A percentile compares a stretch with the other conserved stretches of the same genome.
Conservation (phyloP, 192 early-diverging fungal genomes). For the Mortierella alpina region DNA sequence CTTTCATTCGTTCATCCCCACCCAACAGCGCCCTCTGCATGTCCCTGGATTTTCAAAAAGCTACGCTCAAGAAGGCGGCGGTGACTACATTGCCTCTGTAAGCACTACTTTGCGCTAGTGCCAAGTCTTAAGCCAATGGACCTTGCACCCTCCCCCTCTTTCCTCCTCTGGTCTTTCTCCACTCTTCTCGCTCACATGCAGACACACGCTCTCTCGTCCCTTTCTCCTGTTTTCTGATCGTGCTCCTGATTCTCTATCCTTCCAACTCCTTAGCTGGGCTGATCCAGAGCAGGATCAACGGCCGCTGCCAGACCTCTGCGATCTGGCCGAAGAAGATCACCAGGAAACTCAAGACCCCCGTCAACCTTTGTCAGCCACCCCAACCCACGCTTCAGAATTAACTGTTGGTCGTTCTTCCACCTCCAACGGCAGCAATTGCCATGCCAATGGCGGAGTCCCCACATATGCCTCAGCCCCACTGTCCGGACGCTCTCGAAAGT, state of each 20-base stretch:
- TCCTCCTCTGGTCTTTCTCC: too few relatives aligned
- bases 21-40: not conserved
- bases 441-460: too few relatives aligned
- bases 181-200: not conserved
- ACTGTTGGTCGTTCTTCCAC: too few relatives aligned
- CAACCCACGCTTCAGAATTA: not conserved
- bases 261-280: conserved; percentile 10
- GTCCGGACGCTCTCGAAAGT: not conserved
- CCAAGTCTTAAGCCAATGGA: not conserved
- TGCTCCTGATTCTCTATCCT: not conserved
- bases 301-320: not conserved
- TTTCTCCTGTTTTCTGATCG: not conserved
- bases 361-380: not conserved
- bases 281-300: not conserved
- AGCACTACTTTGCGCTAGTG: not conserved
- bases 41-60: conserved; percentile 41
- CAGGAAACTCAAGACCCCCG: not conserved
- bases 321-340: not conserved
- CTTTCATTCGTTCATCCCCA: not conserved
- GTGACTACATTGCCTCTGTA: conserved; percentile 44
- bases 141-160: not conserved
- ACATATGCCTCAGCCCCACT: too few relatives aligned
- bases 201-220: not conserved
- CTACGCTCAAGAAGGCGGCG: conserved; percentile 42
- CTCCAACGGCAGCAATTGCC: not conserved